Evolutionary conservation across 148 eudicot genomes (phyloP).

Genomic region (Cornus kousa): DNA sequence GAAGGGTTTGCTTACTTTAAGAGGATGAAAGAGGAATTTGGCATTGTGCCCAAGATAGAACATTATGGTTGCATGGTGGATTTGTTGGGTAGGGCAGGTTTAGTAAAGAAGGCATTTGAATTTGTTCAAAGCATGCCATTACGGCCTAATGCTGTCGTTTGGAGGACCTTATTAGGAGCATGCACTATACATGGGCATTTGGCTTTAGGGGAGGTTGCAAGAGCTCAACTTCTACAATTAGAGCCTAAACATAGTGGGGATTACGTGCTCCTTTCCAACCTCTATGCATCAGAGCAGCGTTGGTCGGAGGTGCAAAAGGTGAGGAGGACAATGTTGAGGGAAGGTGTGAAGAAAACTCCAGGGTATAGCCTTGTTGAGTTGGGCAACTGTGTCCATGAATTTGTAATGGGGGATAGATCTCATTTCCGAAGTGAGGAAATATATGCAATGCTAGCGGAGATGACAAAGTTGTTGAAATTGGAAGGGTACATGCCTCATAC

Average conservation of each 20-base stretch:
- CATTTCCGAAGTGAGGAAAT: constrained; percentile 60
- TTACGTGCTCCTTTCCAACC: constrained; percentile 74
- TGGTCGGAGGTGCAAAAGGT: constrained; percentile 70
- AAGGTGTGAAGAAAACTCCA: constrained; percentile 63
- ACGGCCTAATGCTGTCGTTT: constrained; percentile 60
- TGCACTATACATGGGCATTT: constrained; percentile 52
- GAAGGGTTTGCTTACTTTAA: constrained; percentile 61
- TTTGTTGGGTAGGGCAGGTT: constrained; percentile 65
- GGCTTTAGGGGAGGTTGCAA: constrained; percentile 51
- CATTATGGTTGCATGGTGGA: constrained; percentile 88
- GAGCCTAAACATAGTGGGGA: constrained; percentile 85
- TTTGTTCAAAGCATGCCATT: constrained; percentile 60
- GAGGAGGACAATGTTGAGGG: constrained; percentile 51
- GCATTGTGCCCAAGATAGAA: constrained; percentile 55
- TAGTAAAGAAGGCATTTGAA: constrained; percentile 54
- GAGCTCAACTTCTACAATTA: constrained; percentile 42
- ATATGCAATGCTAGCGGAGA: constrained; percentile 56
- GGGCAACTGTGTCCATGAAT: constrained; percentile 61
- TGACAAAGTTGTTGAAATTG: constrained; percentile 49
- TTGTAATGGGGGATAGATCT: constrained; percentile 75
- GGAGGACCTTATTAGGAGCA: constrained; percentile 81
- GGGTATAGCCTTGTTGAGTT: constrained; percentile 71
- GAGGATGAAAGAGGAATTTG: constrained; percentile 45
- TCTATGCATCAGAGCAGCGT: constrained; percentile 68
- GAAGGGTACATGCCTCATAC: constrained; percentile 72